Base-by-base conservation (phyloP, 495 filamentous ascomycete species). In the Chaetomium tenue region DNA sequence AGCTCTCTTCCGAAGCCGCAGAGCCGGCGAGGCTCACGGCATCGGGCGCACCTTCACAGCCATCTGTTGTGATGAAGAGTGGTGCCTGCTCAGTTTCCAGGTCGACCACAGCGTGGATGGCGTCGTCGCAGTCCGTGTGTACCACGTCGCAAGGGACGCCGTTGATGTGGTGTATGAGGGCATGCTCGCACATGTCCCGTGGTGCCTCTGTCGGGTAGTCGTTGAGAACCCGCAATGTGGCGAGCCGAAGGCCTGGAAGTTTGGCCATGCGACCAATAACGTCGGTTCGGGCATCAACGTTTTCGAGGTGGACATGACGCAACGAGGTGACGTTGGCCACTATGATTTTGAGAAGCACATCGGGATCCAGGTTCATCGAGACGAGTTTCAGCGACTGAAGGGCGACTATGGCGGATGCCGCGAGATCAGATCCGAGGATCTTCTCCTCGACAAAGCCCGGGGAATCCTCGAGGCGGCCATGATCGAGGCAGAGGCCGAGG, bases 401-500 rank as follows among this genome's bases (percentile, higher is more conserved):
- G 20, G 37, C 37, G n/a, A 18, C 18, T 2, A 1, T 8, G 18
- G 44, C 2, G 13, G 26, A 53, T 5, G 51, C 16, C 30, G 51
- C 26, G 1, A 53, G 33, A 6, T 37, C 9, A 37, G 1, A 8
- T 1, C 33, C 33, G 1, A 37, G 33, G 33, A 37, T 37, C 9
- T 11, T 12, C 15, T 44, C 40, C 6, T 18, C 13, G 40, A 44
- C 13, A 15, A 16, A 44, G 40, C 40, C 40, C 11, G 40, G 40
- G 11, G 40, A 44, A 2, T 5, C 11, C 2, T 18, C 11, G 2
- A 13, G 51, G 22, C 1, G 2, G 40, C 18, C 51, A 20, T 55
- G 50, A 2, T 47, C 61, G 37, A 47, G 2, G 61, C 51, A 54
- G 22, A 63, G 53, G 44, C 23, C 48, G 53, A 63, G 42, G 30